Evolutionary conservation across 2,329 filamentous ascomycete species (phyloP), one percentile per base, ranked within the genome.

Genomic region (Colletotrichum chrysophilum): DNA sequence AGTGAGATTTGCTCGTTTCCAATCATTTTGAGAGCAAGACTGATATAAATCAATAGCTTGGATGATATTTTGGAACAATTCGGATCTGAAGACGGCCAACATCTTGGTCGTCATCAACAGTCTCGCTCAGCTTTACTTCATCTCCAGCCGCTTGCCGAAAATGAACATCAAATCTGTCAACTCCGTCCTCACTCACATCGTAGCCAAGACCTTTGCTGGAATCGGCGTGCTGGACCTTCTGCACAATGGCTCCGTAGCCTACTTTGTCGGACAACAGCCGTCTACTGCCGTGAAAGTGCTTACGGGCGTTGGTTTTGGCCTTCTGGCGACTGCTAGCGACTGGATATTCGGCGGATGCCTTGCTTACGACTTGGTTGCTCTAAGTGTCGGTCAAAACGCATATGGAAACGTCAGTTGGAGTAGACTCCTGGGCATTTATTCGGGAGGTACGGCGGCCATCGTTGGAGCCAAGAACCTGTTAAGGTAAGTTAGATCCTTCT

Each of bases 61-160:
- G 90, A 91, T 92, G 90, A 86, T 92, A 78, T 91, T 91, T 84
- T 92, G 90, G 90, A 92, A 92, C 78, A 78, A 85, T 2, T 85
- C 86, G 4, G 80, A 87, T 26, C 85, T 92, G 7, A 86, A 87
- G 70, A 86, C 86, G 0, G 84, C 88, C 30, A 91, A 92, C 78
- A 77, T 90, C 36, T 92, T 92, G 78, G 90, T 92, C 56, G 81
- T 88, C 24, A 82, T 90, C 80, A 92, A 92, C 79, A 89, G 88
- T 18, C 76, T 90, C 36, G 83, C 87, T 2, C 90, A 92, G 79
- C 83, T 92, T 4, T 88, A 84, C 79, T 92, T 91, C 81, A 85
- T 91, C 21, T 86, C 87, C 56, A 86, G 83, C 1, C 83, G 87
- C 38, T 86, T 91, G 10, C 82, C 82, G 10, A 84, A 84, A 3